Evolutionary conservation across 495 filamentous ascomycete species (phyloP).

Genomic region (Alectoria sarmentosa): DNA sequence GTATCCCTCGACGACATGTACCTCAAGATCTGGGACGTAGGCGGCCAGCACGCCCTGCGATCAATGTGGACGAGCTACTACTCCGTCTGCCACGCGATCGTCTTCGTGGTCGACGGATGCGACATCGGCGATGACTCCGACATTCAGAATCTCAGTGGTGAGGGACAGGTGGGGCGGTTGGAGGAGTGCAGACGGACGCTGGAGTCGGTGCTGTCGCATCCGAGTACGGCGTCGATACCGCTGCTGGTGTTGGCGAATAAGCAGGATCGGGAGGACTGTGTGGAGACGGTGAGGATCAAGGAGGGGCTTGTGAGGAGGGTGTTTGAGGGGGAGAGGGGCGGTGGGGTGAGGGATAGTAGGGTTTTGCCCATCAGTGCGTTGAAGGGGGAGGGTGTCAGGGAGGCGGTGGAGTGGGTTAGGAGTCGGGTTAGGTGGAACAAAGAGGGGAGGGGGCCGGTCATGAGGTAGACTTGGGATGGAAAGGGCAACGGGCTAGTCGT

Average conservation of each 20-base stretch:
- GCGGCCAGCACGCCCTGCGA: constrained; percentile 82
- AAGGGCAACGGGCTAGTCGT: background rate
- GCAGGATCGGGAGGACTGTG: constrained; percentile 93
- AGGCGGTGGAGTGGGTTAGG: constrained; percentile 93
- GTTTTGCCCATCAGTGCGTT: constrained; percentile 89
- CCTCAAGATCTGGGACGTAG: constrained; percentile 97
- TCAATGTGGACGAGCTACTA: constrained; percentile 97
- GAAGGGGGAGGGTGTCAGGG: constrained; percentile 82
- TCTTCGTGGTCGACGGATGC: constrained; percentile 91
- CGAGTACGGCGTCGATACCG: constrained; percentile 83
- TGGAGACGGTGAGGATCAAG: constrained; percentile 95
- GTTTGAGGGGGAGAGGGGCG: constrained; percentile 87
- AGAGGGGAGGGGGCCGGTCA: constrained; percentile 82
- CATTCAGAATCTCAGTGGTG: constrained; percentile 15
- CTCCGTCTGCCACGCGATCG: constrained; percentile 85
- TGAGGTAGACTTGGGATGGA: constrained; percentile 50
- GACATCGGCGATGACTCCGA: constrained; percentile 66
- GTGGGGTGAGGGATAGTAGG: constrained; percentile 75
- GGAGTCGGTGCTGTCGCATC: constrained; percentile 73
- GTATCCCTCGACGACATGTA: constrained; percentile 86
- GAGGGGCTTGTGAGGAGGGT: constrained; percentile 90
- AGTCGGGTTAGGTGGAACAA: constrained; percentile 92
- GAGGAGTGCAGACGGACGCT: constrained; percentile 85
- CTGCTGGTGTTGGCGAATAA: constrained; percentile 93
- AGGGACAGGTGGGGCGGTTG: constrained; percentile 48